Base-by-base conservation (phyloP, 192 early-diverging fungal genomes). In the Coemansia furcata region DNA sequence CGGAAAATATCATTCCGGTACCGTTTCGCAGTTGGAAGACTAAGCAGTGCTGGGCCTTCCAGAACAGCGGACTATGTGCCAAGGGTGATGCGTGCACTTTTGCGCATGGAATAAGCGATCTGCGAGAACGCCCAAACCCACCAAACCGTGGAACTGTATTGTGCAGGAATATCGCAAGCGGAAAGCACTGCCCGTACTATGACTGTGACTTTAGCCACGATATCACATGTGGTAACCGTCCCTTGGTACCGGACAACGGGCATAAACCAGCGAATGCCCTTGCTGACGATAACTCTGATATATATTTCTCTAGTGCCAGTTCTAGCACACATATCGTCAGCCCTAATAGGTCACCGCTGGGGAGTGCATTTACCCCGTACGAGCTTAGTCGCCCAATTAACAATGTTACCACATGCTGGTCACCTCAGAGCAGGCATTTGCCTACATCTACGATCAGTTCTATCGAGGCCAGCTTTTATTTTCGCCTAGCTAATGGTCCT, bases 171-270 rank as follows among this genome's bases (percentile, higher is more conserved):
- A 69, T 73, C 17, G 49, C 29, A 2, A 50, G 65, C 10, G 55
- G 63, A 6, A 59, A 37, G 0, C 26, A 21, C 10, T 77, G 80
- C 29, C 65, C 80, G 1, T 82, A 77, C 35, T 23, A 29, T 19
- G 74, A 77, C 36, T 82, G 80, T 60, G 76, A 77, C 59, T 82
- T 72, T 71, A 60, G 67, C n/a, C 80, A 82, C 42, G 30, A 15
- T 17, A 6, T 33, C 30, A 17, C 54, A 33, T 49, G 46, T 19
- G 8, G 46, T 49, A 23, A 10, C 23, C 46, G n/a, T 21, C 19
- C n/a, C 10, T 23, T 49, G 46, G 46, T 19, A 9, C 19, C 19
- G 5, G 46, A 21, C 19, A 21, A 21, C 46, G 23, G 46, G 8
- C 19, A 26, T 21, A 49, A 2, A 21, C 19, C 19, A 2, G 15